These are phyloP conservation scores for Coemansia sp. DNA, from an alignment of 192 early-diverging fungal species.

Conservation along the genomic window DNA sequence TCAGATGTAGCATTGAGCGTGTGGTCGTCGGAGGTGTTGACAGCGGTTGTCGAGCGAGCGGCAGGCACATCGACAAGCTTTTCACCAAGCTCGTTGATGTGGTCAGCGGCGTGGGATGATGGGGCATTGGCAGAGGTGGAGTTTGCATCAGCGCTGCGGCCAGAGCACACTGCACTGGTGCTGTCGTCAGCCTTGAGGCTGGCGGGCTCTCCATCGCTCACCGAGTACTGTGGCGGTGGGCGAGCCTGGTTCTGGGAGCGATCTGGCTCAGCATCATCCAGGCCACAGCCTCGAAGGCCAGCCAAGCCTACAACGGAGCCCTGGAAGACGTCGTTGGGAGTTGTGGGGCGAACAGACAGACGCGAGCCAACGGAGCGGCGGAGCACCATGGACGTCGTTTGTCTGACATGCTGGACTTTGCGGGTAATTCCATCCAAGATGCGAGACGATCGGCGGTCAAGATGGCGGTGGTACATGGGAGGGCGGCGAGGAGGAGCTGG, in stretches of 20 bases:
- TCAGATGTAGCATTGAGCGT: not conserved
- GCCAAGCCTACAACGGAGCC: not conserved
- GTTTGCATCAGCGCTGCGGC: not conserved
- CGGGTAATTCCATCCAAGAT: constrained; percentile 40
- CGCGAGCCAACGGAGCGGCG: constrained; percentile 39
- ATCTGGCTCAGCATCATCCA: not conserved
- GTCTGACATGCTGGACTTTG: constrained; percentile 44
- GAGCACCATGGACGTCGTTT: constrained; percentile 49
- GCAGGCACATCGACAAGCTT: not conserved
- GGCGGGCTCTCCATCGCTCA: not conserved
- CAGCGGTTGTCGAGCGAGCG: not conserved
- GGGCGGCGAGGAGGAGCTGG: not conserved
- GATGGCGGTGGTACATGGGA: constrained; percentile 1
- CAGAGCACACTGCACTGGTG: not conserved
- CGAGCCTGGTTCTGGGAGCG: not conserved
- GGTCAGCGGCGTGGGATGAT: not conserved
- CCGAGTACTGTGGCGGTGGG: not conserved
- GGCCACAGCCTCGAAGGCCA: constrained; percentile 3
- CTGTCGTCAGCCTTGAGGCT: not conserved
- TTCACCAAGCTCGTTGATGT: not conserved
- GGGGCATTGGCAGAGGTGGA: not conserved
- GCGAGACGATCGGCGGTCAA: constrained; percentile 40
- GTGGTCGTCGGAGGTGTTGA: not conserved
- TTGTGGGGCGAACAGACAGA: constrained; percentile 10
- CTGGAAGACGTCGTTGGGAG: not conserved